Conservation (phyloP, 2,329 filamentous ascomycete genomes). For the Hortaea werneckii region DNA sequence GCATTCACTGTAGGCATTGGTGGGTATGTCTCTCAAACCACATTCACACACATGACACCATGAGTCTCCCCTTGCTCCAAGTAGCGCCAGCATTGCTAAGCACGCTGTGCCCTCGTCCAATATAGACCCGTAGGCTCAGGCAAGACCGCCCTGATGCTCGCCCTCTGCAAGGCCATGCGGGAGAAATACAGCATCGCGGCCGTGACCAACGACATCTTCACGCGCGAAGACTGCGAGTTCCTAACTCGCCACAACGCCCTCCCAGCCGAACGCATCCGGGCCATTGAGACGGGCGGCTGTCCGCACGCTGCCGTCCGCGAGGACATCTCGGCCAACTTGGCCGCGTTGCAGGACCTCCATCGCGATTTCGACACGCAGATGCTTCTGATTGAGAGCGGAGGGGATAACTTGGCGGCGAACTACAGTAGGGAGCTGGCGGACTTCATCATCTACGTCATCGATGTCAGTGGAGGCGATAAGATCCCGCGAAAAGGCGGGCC, state of each 20-base stretch:
- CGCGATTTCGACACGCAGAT: conserved; percentile 68
- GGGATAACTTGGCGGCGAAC: conserved; percentile 94
- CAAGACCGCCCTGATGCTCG: conserved; percentile 94
- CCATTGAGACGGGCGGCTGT: conserved; percentile 95
- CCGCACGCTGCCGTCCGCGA: conserved; percentile 95
- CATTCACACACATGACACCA: no score
- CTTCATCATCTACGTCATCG: conserved; percentile 97
- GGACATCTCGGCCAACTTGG: conserved; percentile 89
- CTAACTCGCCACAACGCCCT: conserved; percentile 79
- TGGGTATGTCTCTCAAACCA: conserved; percentile 52
- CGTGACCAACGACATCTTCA: conserved; percentile 99
- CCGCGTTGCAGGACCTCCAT: conserved; percentile 83
- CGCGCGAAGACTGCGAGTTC: conserved; percentile 93
- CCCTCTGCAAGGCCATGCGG: conserved; percentile 76
- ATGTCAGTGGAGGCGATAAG: conserved; percentile 94
- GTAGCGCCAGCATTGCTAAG: background rate
- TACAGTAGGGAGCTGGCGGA: conserved; percentile 92
- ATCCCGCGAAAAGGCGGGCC: conserved; percentile 91
- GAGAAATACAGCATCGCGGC: conserved; percentile 77
- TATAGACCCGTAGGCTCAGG: conserved; percentile 84
- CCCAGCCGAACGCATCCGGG: conserved; percentile 71
- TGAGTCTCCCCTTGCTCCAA: background rate
- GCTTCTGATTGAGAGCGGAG: conserved; percentile 87
- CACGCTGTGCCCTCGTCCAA: no score
- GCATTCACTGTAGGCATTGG: conserved; percentile 97